phyloP scores from a whole-genome alignment of 2,329 filamentous ascomycete species.

The Colletotrichum falcatum region DNA sequence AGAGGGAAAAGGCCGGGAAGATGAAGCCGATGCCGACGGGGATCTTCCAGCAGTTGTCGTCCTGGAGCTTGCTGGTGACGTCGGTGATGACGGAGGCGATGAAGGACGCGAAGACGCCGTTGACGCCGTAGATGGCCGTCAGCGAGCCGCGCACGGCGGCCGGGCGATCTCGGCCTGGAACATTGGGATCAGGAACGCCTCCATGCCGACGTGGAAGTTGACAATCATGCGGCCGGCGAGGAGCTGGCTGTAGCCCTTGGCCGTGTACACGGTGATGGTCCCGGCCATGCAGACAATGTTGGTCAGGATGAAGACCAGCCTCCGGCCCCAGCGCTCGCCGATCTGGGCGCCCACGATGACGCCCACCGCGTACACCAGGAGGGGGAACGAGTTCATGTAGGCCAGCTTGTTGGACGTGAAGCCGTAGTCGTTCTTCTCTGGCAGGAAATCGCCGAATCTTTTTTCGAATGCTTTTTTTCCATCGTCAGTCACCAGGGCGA shows the following conservation, averaged over 20 bases:
- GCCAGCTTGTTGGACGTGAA: conserved; percentile 42
- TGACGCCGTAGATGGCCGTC: conserved; percentile 41
- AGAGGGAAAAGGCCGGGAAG: conserved; percentile 39
- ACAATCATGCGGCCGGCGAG: conserved; percentile 42
- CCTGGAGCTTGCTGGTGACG: conserved; percentile 40
- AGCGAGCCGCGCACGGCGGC: conserved; percentile 41
- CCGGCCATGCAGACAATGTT: conserved; percentile 41
- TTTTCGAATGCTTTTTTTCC: conserved; percentile 34
- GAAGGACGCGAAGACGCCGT: conserved; percentile 43
- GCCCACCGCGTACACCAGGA: conserved; percentile 41
- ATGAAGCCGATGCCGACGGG: conserved; percentile 41
- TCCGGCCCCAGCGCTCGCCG: conserved; percentile 42
- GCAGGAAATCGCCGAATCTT: conserved; percentile 40
- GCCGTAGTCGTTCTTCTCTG: conserved; percentile 29
- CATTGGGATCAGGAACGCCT: conserved; percentile 43
- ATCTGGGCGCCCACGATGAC: conserved; percentile 39
- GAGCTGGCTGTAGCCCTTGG: conserved; percentile 34
- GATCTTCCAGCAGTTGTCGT: conserved; percentile 43
- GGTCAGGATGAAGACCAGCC: conserved; percentile 40
- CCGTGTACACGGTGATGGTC: conserved; percentile 37
- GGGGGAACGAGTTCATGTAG: conserved; percentile 44
- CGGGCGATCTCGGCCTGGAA: conserved; percentile 44
- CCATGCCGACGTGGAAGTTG: conserved; percentile 42
- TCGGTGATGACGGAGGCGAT: conserved; percentile 43
- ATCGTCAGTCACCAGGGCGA: no score